A percentile compares a stretch with the other conserved stretches of the same genome.
These are phyloP conservation scores for Penicillium soppii DNA, from an alignment of 495 filamentous ascomycete species.

Conservation along the genomic window DNA sequence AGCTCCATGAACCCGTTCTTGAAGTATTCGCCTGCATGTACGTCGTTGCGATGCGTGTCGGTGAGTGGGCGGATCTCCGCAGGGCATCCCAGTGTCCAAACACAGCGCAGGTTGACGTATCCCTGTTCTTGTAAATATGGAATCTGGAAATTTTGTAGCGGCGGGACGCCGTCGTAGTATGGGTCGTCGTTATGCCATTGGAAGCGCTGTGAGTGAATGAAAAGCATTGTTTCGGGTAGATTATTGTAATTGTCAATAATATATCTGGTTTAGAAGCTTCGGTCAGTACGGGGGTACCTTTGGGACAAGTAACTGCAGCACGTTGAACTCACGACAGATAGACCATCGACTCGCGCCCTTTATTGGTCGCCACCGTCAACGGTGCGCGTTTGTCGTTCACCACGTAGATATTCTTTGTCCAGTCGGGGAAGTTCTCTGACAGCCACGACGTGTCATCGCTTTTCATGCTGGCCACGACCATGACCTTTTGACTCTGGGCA, in stretches of 20 bases:
- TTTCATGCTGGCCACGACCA: conserved; percentile 56
- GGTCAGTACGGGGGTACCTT: conserved; percentile 7
- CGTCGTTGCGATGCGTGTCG: conserved; percentile 40
- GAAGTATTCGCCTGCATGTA: conserved; percentile 51
- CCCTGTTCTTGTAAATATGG: conserved; percentile 54
- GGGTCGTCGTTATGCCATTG: conserved; percentile 64
- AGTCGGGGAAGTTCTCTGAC: conserved; percentile 45
- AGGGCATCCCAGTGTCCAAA: conserved; percentile 61
- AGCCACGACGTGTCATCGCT: conserved; percentile 58
- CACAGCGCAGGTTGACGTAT: conserved; percentile 67
- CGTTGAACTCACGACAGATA: conserved; percentile 54
- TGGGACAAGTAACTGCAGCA: neutral
- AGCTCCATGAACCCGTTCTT: conserved; percentile 54
- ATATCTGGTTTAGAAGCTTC: conserved; percentile 35
- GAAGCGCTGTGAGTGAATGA: conserved; percentile 60
- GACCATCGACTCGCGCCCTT: conserved; percentile 59
- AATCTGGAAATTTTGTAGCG: conserved; percentile 53
- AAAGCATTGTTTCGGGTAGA: conserved; percentile 58
- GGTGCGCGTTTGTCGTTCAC: conserved; percentile 47
- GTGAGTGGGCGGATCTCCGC: conserved; percentile 53
- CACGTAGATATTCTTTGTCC: conserved; percentile 52
- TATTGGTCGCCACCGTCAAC: conserved; percentile 50
- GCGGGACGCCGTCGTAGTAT: conserved; percentile 48
- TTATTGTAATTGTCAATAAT: conserved; percentile 65
- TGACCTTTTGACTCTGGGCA: conserved; percentile 34